Percentiles rank a stretch among this genome's conserved stretches.
Conservation (phyloP, 2,329 filamentous ascomycete species). For the Colletotrichum musae region DNA sequence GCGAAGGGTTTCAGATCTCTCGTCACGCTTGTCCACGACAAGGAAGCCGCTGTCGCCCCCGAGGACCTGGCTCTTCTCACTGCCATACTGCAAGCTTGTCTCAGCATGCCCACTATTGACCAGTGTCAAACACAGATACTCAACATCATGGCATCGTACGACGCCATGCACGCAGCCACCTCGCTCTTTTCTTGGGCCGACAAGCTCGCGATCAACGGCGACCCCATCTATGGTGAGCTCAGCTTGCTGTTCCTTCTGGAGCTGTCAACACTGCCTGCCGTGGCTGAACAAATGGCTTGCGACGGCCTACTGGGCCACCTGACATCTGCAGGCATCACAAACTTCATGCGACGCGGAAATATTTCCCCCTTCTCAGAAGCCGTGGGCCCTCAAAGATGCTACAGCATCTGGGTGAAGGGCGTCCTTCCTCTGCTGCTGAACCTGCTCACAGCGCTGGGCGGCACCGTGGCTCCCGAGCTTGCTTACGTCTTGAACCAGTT, state of each 20-base stretch:
- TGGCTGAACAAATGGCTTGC: slow-evolving; percentile 92
- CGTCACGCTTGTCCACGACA: slow-evolving; percentile 85
- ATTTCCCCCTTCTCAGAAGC: slow-evolving; percentile 86
- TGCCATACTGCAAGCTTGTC: slow-evolving; percentile 86
- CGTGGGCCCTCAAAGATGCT: slow-evolving; percentile 78
- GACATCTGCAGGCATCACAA: slow-evolving; percentile 83
- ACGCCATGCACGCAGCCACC: slow-evolving; percentile 84
- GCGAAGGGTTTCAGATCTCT: slow-evolving; percentile 86
- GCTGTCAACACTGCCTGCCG: slow-evolving; percentile 82
- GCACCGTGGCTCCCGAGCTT: slow-evolving; percentile 86
- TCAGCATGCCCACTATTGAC: slow-evolving; percentile 83
- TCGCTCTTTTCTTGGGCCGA: slow-evolving; percentile 96
- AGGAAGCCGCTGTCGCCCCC: slow-evolving; percentile 74
- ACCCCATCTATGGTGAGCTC: slow-evolving; percentile 95
- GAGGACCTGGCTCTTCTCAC: slow-evolving; percentile 91
- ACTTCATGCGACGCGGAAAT: slow-evolving; percentile 78
- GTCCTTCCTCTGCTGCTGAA: slow-evolving; percentile 92
- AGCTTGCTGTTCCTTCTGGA: slow-evolving; percentile 90
- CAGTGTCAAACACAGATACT: slow-evolving; percentile 80
- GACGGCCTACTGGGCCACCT: slow-evolving; percentile 87
- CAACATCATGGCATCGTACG: slow-evolving; percentile 78
- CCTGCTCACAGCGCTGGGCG: slow-evolving; percentile 84
- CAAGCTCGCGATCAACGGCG: slow-evolving; percentile 80
- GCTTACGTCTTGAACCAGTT: slow-evolving; percentile 92
- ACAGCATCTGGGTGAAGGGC: slow-evolving; percentile 90